Evolutionary conservation across 2,329 filamentous ascomycete species (phyloP), one percentile per base, ranked within the genome.

Genomic region (Elsinoe ampelina): DNA sequence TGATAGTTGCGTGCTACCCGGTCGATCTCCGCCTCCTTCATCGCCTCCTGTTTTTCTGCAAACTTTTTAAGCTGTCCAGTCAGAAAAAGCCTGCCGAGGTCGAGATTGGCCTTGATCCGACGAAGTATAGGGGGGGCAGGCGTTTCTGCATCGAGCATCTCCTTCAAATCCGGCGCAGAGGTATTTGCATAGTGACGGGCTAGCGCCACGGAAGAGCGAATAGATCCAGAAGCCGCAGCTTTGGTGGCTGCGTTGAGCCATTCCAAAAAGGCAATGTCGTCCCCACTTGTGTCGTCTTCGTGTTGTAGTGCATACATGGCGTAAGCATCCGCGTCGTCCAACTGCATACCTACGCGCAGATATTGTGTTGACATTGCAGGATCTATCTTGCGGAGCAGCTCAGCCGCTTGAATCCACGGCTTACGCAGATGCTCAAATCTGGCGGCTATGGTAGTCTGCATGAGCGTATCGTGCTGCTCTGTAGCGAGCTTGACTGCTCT

Each of bases 161-260:
- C 30, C 5, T n/a, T 35, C 22, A 39, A 22, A 12, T 30, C 20
- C 13, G 58, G 50, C 36, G 67, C 66, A 67, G 13, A 61, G 61
- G 38, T 59, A 64, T 63, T 58, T 11, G 63, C 61, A 58, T 76
- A 76, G 62, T 72, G 76, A 15, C 64, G 58, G 1, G 63, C 73
- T 8, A 77, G 63, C 10, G 67, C 58, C 35, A 69, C 66, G 26
- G 67, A 68, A 7, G 74, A 72, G 55, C 68, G 67, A 5, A 63
- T 57, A 51, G 74, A 68, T 1, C 71, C 69, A 5, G 69, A 70
- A 10, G 70, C 68, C 2, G 74, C 75, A 1, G 74, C 73, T 66
- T 76, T 76, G 34, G 66, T 75, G 54, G 71, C 71, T 59, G 72
- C 70, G 57, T 69, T 69, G 7, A 76, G 63, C 74, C 75, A 77